Evolutionary conservation across 2,329 filamentous ascomycete species (phyloP), one percentile per base, ranked within the genome.

Genomic region (Fusarium praegraminearum): DNA sequence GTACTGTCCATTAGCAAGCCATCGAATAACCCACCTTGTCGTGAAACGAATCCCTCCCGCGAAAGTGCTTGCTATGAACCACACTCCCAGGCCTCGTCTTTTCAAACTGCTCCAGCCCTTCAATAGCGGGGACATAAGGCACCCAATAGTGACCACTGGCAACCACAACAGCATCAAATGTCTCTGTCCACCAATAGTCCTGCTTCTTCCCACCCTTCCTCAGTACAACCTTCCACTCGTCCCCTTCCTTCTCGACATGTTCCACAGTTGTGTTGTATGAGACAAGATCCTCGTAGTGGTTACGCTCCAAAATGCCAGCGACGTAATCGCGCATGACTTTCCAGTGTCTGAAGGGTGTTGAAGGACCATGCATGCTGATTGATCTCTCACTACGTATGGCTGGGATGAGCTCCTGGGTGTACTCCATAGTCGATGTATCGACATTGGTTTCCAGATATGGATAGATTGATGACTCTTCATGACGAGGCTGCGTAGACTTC

Each of bases 391-490:
- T 78, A 2, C 71, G 71, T 12, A 73, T 71, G 1, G 76, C 74
- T 0, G 87, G 83, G 16, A 90, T 86, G 0, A 82, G 79, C 56
- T 89, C 87, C 63, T 87, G 82, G 1, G 83, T 85, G 75, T 87
- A 91, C 18, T 84, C 81, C 90, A 91, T 91, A 1, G 87, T 81
- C 3, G 83, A 73, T 8, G 81, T 80, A 65, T 87, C 84, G 44
- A 91, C 85, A 67, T 91, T 91, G 4, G 88, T 91, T 73, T 91
- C 87, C n/a, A 91, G 78, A 22, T 86, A 84, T 0, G 87, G 86
- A 68, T 91, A 91, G 20, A 90, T 82, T 1, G 86, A 86, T 0
- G 87, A 87, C 62, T 90, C 87, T 15, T 81, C 77, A 71, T 85
- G 89, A 4, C 87, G 84, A 20, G 83, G 81, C 59, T 82, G 81